Percentiles rank a stretch among this genome's conserved stretches.
These are phyloP conservation scores for Prosopis cineraria DNA, from an alignment of 306 rosid species.

Conservation along the genomic window DNA sequence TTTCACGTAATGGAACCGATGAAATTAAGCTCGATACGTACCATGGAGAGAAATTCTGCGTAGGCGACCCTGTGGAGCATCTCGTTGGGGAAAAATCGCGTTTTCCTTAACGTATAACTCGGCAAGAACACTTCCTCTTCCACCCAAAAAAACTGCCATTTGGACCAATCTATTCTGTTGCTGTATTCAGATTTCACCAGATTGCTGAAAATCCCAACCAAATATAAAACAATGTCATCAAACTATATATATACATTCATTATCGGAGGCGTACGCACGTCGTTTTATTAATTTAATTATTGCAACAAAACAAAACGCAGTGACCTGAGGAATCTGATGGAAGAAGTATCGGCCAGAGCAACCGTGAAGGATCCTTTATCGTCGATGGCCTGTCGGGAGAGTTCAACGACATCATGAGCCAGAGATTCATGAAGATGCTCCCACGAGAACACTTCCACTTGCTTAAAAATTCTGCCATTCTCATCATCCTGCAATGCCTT, in stretches of 20 bases:
- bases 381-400: slow-evolving; percentile 46
- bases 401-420: slow-evolving; percentile 55
- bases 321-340: not conserved
- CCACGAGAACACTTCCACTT: slow-evolving; percentile 49
- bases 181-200: slow-evolving; percentile 45
- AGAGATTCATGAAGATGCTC: slow-evolving; percentile 4
- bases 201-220: slow-evolving; percentile 42
- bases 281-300: no score
- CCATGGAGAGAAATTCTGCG: not conserved
- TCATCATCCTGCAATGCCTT: slow-evolving; percentile 11
- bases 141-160: slow-evolving; percentile 65
- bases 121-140: slow-evolving; percentile 58
- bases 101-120: no score
- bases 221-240: not conserved
- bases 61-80: not conserved
- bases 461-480: slow-evolving; percentile 15
- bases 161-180: slow-evolving; percentile 53
- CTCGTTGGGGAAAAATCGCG: not conserved
- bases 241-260: no score
- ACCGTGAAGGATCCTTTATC: slow-evolving; percentile 59
- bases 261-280: no score
- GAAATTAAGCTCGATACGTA: no score
- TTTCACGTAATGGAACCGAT: not conserved
- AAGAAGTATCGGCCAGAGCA: slow-evolving; percentile 62
- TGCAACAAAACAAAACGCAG: no score